Evolutionary conservation across 2,329 filamentous ascomycete genomes (phyloP), one percentile per base, ranked within the genome.

Genomic region (Trichophyton verrucosum): DNA sequence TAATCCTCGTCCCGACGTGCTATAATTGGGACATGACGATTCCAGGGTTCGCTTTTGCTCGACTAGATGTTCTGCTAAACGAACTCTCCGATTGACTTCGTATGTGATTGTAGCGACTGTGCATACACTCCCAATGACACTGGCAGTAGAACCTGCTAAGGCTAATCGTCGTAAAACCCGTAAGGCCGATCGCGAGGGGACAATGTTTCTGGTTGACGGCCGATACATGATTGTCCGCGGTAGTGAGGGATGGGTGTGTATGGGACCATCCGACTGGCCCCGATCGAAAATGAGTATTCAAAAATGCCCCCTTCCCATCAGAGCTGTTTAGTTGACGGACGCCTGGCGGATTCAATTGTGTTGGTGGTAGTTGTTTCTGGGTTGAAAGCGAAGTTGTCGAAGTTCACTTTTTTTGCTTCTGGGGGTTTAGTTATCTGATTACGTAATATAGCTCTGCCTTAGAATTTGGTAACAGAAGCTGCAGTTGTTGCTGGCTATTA

Each of bases 181-280:
- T 20, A 77, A 69, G 49, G 75, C 75, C 68, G 75, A 75, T 62
- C 74, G 74, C 24, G 76, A 77, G 24, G 76, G 76, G 42, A 76
- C 71, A 60, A 70, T 64, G 20, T 73, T 66, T 36, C 72, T 66
- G 62, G 70, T 70, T 44, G 70, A 60, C 59, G 73, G 68, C 69
- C 46, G 60, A 33, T 61, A 53, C 57, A 65, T 60, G 59, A 63
- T 65, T 60, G 36, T n/a, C 22, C 9, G 22, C 20, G 15, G 7
- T 36, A 17, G n/a, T 46, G 22, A 24, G 56, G 33, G 33, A 38
- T 15, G 9, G 11, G 13, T 44, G 15, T 55, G 5, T 27, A 36
- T 7, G 24, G 27, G 27, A 20, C 24, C 51, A 36, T 30, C 15
- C 27, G 33, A 17, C 33, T 30, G 49, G 51, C 24, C 30, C 51